Evolutionary conservation across 805 yeast genomes (phyloP), one percentile per base, ranked within the genome.

Genomic region (Ogataea populi-albae): DNA sequence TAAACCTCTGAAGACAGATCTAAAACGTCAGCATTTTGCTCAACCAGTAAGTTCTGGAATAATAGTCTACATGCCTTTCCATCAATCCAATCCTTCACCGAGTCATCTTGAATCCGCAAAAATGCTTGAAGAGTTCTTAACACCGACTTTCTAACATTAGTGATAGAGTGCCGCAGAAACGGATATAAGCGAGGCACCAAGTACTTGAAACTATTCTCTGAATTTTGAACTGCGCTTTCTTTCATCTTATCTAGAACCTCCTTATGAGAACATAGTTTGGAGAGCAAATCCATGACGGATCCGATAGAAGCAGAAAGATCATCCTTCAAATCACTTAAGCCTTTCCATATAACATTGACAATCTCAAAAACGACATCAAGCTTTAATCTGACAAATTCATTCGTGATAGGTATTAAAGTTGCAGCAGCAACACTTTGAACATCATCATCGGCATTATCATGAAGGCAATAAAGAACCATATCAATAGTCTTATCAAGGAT

Each of bases 351-450:
- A 3, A 88, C 93, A 9, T 74, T 70, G 21, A 76, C 62, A 15
- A 76, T 57, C 12, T 73, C 63, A 35, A 68, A 69, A 3, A 75
- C 69, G 17, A 79, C 56, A 24, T 66, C 67, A 23, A 74, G 50
- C 35, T 80, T 75, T 28, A 82, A 64, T 24, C 71, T 66, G n/a
- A 89, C 89, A 58, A 91, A 86, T 45, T 86, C 86, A n/a, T 73
- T 68, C 2, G 96, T 88, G 30, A 93, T 86, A 3, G 98, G 98
- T 0, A 91, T 71, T 34, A 93, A 65, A 1, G 96, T 87, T 3
- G 95, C 84, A 0, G 98, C 98, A 17, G 96, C 88, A 30, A 91
- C 96, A 6, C 96, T 88, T 59, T 94, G 97, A 17, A 93, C 98
- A 57, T 93, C 99, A 59, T 89, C 98, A 59, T 89, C 98, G 50